Conservation (phyloP, 2,329 filamentous ascomycete genomes). For the Dactylella cylindrospora region DNA sequence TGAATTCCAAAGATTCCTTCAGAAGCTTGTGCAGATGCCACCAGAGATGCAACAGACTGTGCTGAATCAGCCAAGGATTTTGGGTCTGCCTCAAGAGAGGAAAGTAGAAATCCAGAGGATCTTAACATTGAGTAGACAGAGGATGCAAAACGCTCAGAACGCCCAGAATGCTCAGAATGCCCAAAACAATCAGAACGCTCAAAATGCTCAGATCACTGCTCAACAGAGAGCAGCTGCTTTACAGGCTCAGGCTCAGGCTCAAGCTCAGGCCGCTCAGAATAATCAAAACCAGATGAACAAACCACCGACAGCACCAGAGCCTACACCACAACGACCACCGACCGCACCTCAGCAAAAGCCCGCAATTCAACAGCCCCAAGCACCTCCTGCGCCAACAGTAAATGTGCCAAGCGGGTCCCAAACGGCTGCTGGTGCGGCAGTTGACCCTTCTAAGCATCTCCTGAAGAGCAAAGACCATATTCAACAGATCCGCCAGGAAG, state of each 20-base stretch:
- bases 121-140: conserved; percentile 12
- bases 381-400: conserved; percentile 8
- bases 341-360: conserved; percentile 1
- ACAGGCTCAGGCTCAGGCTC: conserved; percentile 9
- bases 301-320: conserved; percentile 13
- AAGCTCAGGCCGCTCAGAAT: conserved; percentile 7
- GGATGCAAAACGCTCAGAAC: conserved; percentile 20
- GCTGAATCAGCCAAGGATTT: conserved; percentile 20
- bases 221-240: conserved; percentile 5
- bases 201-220: conserved; percentile 7
- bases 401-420: background rate
- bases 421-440: background rate
- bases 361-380: background rate
- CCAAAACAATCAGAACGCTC: conserved; percentile 20
- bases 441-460: conserved; percentile 21
- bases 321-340: background rate
- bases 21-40: conserved; percentile 28
- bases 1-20: conserved; percentile 31
- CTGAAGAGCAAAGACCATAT: conserved; percentile 38
- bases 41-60: conserved; percentile 21
- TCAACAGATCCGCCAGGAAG: conserved; percentile 32
- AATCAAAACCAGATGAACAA: conserved; percentile 18
- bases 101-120: conserved; percentile 21
- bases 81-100: conserved; percentile 14
- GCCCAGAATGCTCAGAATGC: conserved; percentile 12